Conservation (phyloP, 164 flowering plant genomes). For the Tetracentron sinense region DNA sequence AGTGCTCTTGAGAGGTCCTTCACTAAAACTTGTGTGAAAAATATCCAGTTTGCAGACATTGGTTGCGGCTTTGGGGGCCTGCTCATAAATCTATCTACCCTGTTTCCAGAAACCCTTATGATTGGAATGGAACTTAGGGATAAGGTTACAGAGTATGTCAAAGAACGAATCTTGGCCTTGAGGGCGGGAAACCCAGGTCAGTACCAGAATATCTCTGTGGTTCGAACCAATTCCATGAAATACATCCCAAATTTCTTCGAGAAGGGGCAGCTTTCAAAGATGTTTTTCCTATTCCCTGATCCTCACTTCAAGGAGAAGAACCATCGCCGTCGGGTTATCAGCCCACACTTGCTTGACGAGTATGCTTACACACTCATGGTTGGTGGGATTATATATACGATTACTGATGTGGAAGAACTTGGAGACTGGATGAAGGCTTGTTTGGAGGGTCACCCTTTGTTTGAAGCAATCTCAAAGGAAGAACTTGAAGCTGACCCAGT, state of each 20-base stretch:
- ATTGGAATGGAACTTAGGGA: conserved; percentile 98
- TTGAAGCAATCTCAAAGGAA: conserved; percentile 52
- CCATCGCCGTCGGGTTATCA: conserved; percentile 81
- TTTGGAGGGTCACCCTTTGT: conserved; percentile 71
- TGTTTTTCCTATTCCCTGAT: conserved; percentile 94
- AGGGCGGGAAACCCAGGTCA: conserved; percentile 65
- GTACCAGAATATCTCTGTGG: conserved; percentile 80
- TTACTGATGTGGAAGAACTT: conserved; percentile 91
- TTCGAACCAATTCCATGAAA: conserved; percentile 91
- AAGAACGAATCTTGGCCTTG: conserved; percentile 70
- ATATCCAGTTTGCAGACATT: conserved; percentile 75
- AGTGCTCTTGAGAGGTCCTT: neutral
- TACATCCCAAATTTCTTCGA: conserved; percentile 86
- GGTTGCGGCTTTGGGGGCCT: conserved; percentile 98
- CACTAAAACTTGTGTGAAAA: conserved; percentile 19
- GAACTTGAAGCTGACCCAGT: conserved; percentile 72
- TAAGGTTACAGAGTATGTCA: conserved; percentile 88
- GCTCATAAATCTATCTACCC: conserved; percentile 63
- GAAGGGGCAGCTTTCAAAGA: conserved; percentile 78
- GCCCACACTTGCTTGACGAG: conserved; percentile 76
- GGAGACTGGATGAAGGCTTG: conserved; percentile 87
- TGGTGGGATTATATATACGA: conserved; percentile 88
- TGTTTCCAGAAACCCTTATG: conserved; percentile 82
- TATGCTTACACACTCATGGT: conserved; percentile 73
- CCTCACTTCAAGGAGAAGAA: conserved; percentile 99